phyloP scores from a whole-genome alignment of 371 early-diverging fungal genomes.

The Blakeslea trispora region DNA sequence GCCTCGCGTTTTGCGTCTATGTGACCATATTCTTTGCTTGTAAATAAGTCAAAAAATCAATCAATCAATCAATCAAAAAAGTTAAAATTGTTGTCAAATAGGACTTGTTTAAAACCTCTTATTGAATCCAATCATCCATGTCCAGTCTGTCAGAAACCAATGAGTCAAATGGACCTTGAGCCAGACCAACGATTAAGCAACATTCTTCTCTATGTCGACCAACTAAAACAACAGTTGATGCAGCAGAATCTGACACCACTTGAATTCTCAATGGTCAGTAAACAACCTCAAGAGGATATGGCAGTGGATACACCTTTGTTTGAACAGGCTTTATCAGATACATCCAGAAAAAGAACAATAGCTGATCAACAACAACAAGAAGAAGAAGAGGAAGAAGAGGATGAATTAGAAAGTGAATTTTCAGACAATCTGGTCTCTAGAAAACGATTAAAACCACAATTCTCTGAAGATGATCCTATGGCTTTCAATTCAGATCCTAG shows the following conservation, averaged over 20 bases:
- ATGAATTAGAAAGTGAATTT: neutral
- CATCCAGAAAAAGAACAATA: too few species aligned
- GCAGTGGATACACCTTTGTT: too few species aligned
- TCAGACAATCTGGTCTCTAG: neutral
- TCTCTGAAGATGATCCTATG: neutral
- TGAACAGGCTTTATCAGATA: too few species aligned
- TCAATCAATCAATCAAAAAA: too few species aligned
- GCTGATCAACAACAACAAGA: too few species aligned
- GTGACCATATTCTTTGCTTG: slow-evolving; percentile 18
- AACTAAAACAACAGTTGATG: slow-evolving; percentile 7
- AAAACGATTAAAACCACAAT: neutral
- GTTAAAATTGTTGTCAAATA: too few species aligned
- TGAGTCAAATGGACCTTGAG: neutral
- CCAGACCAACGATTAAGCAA: slow-evolving; percentile 3
- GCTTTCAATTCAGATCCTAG: neutral
- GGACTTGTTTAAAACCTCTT: slow-evolving; percentile 7
- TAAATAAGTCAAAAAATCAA: too few species aligned
- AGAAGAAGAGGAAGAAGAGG: neutral
- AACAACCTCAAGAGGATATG: too few species aligned
- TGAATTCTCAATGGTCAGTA: neutral
- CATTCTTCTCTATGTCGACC: slow-evolving; percentile 1
- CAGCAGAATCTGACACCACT: slow-evolving; percentile 2
- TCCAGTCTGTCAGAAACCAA: slow-evolving; percentile 11
- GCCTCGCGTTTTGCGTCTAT: slow-evolving; percentile 1
- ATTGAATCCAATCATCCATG: neutral